Percentiles rank a stretch among this genome's conserved stretches.
These are phyloP conservation scores for Solanum aculeatissimum DNA, from an alignment of 305 asterid species.

Conservation along the genomic window DNA sequence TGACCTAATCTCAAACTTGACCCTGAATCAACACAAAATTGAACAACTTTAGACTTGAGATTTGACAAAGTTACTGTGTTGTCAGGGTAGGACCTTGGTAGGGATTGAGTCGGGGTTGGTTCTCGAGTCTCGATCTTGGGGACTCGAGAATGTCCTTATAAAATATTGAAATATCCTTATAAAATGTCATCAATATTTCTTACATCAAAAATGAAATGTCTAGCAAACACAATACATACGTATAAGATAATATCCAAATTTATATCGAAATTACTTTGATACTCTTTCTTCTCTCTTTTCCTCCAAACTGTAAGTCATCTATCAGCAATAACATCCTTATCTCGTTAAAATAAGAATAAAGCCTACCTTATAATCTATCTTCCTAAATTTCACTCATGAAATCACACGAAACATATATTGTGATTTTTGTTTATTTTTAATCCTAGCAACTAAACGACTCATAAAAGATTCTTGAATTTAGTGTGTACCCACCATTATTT, in stretches of 20 bases:
- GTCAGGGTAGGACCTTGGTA: not conserved
- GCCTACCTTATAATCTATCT: fast-evolving
- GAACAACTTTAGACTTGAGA: not conserved
- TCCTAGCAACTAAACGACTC: not conserved
- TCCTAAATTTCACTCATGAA: not conserved
- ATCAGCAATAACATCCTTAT: not conserved
- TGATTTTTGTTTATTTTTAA: not conserved
- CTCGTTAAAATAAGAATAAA: not conserved
- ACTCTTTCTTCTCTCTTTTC: not conserved
- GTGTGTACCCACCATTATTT: not conserved
- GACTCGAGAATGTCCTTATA: no score
- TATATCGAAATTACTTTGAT: not conserved
- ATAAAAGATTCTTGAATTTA: not conserved
- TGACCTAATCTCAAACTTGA: not conserved
- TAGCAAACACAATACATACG: not conserved
- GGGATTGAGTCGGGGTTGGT: no score
- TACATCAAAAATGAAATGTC: not conserved
- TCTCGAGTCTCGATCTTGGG: no score
- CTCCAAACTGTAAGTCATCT: not conserved
- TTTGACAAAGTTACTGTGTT: not conserved
- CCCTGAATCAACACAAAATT: not conserved
- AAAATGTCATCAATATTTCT: not conserved
- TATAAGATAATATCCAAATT: not conserved
- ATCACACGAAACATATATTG: not conserved
- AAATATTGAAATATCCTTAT: not conserved